Percentiles rank a stretch among this genome's conserved stretches.
Conservation (phyloP, 2,329 filamentous ascomycete genomes). For the Ilyonectria mors-panacis region DNA sequence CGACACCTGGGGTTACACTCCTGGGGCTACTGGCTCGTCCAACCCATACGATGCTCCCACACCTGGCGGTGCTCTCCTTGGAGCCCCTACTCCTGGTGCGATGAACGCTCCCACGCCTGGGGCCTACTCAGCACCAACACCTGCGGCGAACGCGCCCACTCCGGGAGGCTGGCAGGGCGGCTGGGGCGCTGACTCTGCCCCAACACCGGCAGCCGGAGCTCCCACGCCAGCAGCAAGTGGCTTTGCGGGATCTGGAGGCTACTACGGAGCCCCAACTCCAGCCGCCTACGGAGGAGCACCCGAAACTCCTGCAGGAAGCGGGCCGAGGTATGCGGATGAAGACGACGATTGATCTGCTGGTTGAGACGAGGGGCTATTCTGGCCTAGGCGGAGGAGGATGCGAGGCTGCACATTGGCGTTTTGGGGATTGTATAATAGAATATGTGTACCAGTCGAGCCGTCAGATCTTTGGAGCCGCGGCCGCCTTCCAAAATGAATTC, state of each 20-base stretch:
- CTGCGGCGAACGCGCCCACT: conserved; percentile 76
- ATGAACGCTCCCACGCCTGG: conserved; percentile 81
- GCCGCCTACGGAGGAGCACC: conserved; percentile 70
- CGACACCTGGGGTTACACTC: conserved; percentile 74
- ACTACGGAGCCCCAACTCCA: conserved; percentile 75
- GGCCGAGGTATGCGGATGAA: conserved; percentile 68
- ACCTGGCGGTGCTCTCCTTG: conserved; percentile 71
- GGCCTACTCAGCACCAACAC: conserved; percentile 75
- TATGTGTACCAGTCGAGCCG: conserved; percentile 8
- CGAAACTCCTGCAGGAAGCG: conserved; percentile 74
- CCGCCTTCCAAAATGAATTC: conserved; percentile 11
- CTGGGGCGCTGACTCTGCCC: conserved; percentile 74
- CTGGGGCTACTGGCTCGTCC: conserved; percentile 60
- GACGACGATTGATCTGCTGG: conserved; percentile 56
- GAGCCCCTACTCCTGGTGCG: conserved; percentile 74
- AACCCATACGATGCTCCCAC: conserved; percentile 79
- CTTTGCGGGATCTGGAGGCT: conserved; percentile 57
- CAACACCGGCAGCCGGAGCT: conserved; percentile 76
- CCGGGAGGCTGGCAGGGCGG: conserved; percentile 75
- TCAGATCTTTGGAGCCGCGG: conserved; percentile 5
- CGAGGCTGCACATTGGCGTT: conserved; percentile 18
- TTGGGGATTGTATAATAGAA: conserved; percentile 27
- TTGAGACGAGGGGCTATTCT: conserved; percentile 17
- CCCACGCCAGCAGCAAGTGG: conserved; percentile 76
- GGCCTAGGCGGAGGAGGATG: not conserved